Percentiles rank a stretch among this genome's conserved stretches.
These are phyloP conservation scores for Caryopteris hybrid DNA, from an alignment of 305 asterid species.

Conservation along the genomic window DNA sequence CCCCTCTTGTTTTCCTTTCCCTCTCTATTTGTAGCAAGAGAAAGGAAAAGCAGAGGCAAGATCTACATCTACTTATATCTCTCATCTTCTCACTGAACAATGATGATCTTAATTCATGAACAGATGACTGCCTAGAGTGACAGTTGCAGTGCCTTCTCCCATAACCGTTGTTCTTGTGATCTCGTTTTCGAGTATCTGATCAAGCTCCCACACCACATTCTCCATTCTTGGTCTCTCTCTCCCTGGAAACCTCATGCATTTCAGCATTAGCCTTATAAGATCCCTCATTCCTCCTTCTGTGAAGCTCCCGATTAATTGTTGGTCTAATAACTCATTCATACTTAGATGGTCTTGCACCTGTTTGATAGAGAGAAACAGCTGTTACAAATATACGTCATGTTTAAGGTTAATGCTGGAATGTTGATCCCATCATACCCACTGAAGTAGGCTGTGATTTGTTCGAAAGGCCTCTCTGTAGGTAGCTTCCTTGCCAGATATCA, in stretches of 20 bases:
- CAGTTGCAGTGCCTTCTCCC: too few species aligned
- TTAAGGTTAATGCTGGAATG: neutral
- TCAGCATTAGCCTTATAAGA: slow-evolving; percentile 39
- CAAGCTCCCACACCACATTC: slow-evolving; percentile 42
- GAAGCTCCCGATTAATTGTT: slow-evolving; percentile 44
- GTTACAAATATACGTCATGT: neutral
- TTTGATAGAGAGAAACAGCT: neutral
- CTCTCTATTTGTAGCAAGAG: too few species aligned
- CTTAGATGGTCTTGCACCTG: slow-evolving; percentile 47
- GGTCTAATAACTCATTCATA: slow-evolving; percentile 39
- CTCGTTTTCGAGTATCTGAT: slow-evolving; percentile 53
- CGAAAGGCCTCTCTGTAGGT: slow-evolving; percentile 35
- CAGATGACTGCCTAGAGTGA: too few species aligned
- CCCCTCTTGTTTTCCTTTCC: too few species aligned
- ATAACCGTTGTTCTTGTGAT: too few species aligned
- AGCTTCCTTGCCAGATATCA: slow-evolving; percentile 53
- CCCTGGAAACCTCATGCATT: slow-evolving; percentile 53
- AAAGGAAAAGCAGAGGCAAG: too few species aligned
- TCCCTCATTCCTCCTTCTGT: slow-evolving; percentile 64
- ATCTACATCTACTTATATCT: too few species aligned
- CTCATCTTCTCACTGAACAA: too few species aligned
- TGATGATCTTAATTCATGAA: too few species aligned
- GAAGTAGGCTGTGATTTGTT: slow-evolving; percentile 38
- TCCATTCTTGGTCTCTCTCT: slow-evolving; percentile 53
- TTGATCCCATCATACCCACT: slow-evolving; percentile 36